Base-by-base conservation (phyloP, 2,329 filamentous ascomycete genomes). In the Colletotrichum sidae region DNA sequence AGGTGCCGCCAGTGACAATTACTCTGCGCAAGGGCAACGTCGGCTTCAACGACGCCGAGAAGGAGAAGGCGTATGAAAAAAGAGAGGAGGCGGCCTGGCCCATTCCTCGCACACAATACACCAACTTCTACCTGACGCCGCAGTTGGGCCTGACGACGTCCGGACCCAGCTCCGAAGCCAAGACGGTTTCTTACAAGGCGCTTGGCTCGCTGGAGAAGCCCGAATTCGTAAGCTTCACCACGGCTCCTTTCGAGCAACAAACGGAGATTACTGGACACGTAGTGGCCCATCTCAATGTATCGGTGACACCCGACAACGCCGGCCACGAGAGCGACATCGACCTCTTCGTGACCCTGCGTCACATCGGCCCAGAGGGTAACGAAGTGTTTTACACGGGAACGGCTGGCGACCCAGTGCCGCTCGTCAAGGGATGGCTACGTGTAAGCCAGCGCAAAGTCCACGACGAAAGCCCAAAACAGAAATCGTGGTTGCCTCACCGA, bases 221-320 rank as follows among this genome's bases (percentile, higher is more conserved):
- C 0, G 79, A 89, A 55, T 63, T 83, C 0, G 69, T 92, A 0
- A 84, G 86, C 46, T 92, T 92, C 73, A 80, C 77, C 1, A 90
- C 86, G 0, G 61, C 79, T 0, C 77, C 86, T 0, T 91, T 92
- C 62, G 80, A 83, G n/a, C 66, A 79, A 7, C 88, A 92, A 70
- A 90, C 85, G 0, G 90, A 92, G 71, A 86, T 93, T 58, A 92
- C 90, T 0, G 90, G 90, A 0, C 88, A 92, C 70, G 78, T 91
- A 35, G 80, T 86, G 0, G 88, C 88, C 0, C 89, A 88, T 68
- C 79, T 93, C 4, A 87, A 88, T 65, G 85, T 91, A 0, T 91
- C 89, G 0, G 76, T 90, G 3, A 88, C 84, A 0, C 77, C 89
- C 68, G 87, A 80, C 74, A 85, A 73, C 73, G 79, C 35, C 0